Base-by-base conservation (phyloP, 805 yeast species). In the Cyberlindnera euphorbiiphila region DNA sequence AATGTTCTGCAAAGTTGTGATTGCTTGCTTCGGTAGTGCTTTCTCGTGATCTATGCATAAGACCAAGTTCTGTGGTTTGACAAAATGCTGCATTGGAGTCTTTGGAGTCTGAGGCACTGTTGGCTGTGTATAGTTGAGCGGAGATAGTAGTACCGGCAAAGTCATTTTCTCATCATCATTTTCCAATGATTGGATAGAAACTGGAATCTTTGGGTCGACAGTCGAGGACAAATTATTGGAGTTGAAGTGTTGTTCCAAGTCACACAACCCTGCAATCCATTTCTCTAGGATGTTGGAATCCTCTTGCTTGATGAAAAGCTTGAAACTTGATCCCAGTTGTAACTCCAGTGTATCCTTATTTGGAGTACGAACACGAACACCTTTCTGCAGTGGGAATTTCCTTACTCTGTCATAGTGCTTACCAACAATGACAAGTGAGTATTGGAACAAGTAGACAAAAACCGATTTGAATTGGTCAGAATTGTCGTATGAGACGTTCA, bases 261-360 rank as follows among this genome's bases (percentile, higher is more conserved):
- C 62, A 27, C 67, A 54, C 9, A 67, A 34, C 0, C 61, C 70
- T 2, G 69, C 56, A 11, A 64, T 59, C 72, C 72, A 67, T 48
- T 66, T 66, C 46, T 65, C 62, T 24, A 65, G 45, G 6, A 61
- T 50, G 29, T 56, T 51, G 0, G 61, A 46, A n/a, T 54, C 38
- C 38, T 12, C 53, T 51, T 31, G 63, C 42, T 9, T 56, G 26
- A 15, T 54, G 39, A 40, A 62, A 52, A 22, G 42, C 18, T 30
- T 33, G 21, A 10, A 50, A 25, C 45, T 51, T 22, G n/a, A n/a
- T n/a, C 53, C 33, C 11, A 48, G 34, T 5, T 29, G 19, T 4
- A 50, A 34, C 28, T 42, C 47, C 34, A 50, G 32, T n/a, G 51
- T 47, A 11, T 43, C 39, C 24, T 48, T 45, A 29, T 46, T 50